Evolutionary conservation across 106 monocot species (phyloP), one percentile per base, ranked within the genome.

Genomic region (Dactylorhiza incarnata): DNA sequence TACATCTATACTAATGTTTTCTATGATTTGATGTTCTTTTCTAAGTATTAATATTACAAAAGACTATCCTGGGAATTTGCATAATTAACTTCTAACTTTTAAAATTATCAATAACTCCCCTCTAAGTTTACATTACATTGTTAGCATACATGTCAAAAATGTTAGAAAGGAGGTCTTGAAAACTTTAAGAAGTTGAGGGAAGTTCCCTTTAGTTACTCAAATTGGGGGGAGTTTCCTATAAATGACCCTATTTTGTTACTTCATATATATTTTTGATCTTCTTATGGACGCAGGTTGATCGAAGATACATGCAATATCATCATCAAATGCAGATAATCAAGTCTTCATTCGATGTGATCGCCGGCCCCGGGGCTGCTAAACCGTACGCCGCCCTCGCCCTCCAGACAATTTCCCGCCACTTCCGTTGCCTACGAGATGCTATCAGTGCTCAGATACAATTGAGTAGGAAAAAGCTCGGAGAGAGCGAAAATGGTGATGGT

Each of bases 331-430:
- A 92, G 73, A 76, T 92, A 29, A 83, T 95, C 37, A 85, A 83
- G 4, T 85, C 92, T 56, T 92, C 95, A 50, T 95, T 95, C 68
- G 92, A 92, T 79, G 80, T 78, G 37, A 73, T 90, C 70, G 88
- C 90, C 2, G 92, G 92, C 11, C 46, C 53, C 23, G 84, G 86
- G n/a, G 77, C 90, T 45, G 87, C 95, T 48, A 95, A 92, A 73
- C 84, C 92, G 11, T 95, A 95, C 80, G 92, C 92, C 11, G 79
- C 81, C 11, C 86, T 95, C 37, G 95, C 92, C 29, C 88, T 92
- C 53, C 88, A 95, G 81, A 95, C 92, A 53, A 95, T 95, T 22
- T 95, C 95, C 10, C 72, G 79, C 37, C 95, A 95, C 15, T 95
- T 95, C 68, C 88, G 95, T 49, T 90, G 86, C 66, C 82, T 95